Percentiles rank a stretch among this genome's conserved stretches.
phyloP scores from a whole-genome alignment of 2,329 filamentous ascomycete species.

The Coniochaeta ligniaria region DNA sequence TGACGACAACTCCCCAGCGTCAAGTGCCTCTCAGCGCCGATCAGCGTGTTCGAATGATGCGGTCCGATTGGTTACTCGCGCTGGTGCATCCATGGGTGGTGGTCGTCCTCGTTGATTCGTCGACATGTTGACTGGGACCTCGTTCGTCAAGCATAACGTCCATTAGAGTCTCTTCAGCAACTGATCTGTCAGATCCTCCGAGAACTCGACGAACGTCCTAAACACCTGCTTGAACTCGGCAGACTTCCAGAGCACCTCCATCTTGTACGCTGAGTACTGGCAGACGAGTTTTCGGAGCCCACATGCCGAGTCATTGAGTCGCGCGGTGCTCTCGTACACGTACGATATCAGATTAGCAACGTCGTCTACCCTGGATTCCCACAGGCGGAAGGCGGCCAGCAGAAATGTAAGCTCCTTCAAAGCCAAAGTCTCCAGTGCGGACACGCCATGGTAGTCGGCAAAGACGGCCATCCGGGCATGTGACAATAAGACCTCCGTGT shows the following conservation, averaged over 20 bases:
- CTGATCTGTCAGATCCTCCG: neutral
- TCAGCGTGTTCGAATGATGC: too few species aligned
- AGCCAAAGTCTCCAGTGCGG: slow-evolving; percentile 20
- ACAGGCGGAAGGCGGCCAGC: slow-evolving; percentile 21
- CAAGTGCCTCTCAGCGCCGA: too few species aligned
- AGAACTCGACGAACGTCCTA: neutral
- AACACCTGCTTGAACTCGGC: neutral
- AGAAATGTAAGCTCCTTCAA: slow-evolving; percentile 24
- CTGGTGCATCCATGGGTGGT: too few species aligned
- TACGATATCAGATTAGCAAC: slow-evolving; percentile 26
- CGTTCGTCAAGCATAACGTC: neutral
- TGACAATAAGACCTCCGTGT: slow-evolving; percentile 24
- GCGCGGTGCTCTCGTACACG: slow-evolving; percentile 15
- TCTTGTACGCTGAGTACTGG: slow-evolving; percentile 8
- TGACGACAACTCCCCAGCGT: too few species aligned
- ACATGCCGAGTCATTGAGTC: slow-evolving; percentile 16
- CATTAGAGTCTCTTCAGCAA: neutral
- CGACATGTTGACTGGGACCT: too few species aligned
- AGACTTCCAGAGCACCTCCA: slow-evolving; percentile 8
- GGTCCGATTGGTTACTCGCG: too few species aligned
- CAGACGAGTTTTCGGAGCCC: slow-evolving; percentile 7
- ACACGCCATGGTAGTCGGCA: slow-evolving; percentile 29
- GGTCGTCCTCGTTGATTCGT: too few species aligned
- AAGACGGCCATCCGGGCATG: slow-evolving; percentile 30
- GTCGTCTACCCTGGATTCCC: slow-evolving; percentile 14